These are phyloP conservation scores for Apiospora rasikravindrae DNA, from an alignment of 2,329 filamentous ascomycete genomes.

Conservation along the genomic window DNA sequence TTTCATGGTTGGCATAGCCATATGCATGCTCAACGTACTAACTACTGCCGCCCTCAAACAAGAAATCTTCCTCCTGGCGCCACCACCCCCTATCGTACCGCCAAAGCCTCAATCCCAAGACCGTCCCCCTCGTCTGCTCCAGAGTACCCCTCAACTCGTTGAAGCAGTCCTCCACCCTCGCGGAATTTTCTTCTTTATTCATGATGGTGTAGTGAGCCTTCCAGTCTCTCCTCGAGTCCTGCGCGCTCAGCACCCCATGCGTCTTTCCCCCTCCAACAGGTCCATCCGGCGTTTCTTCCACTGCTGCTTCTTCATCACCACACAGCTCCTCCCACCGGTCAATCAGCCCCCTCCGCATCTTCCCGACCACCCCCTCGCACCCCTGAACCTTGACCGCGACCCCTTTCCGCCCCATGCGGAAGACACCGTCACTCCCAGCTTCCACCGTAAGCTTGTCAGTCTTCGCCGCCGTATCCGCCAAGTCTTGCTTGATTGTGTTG, in stretches of 20 bases:
- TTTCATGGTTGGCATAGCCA: no score
- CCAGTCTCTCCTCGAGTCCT: background rate
- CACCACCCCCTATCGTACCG: conserved; percentile 17
- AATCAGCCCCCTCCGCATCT: background rate
- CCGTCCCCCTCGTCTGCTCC: background rate
- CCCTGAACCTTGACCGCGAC: background rate
- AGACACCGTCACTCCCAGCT: background rate
- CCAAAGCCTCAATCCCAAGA: background rate
- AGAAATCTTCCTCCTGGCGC: background rate
- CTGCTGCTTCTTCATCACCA: no score
- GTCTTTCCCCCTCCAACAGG: background rate
- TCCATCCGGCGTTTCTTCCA: background rate
- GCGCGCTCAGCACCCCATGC: background rate
- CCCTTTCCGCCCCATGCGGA: background rate
- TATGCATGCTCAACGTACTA: no score
- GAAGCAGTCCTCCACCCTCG: background rate
- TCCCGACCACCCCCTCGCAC: background rate
- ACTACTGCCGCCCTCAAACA: background rate
- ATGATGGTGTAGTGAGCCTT: conserved; percentile 11
- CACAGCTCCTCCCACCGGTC: background rate
- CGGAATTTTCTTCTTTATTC: conserved; percentile 9
- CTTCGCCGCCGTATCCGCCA: background rate
- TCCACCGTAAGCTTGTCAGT: background rate
- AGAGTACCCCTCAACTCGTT: background rate
- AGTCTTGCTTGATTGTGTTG: background rate